Base-by-base conservation (phyloP, 2,329 filamentous ascomycete species). In the Talaromyces rugulosus region DNA sequence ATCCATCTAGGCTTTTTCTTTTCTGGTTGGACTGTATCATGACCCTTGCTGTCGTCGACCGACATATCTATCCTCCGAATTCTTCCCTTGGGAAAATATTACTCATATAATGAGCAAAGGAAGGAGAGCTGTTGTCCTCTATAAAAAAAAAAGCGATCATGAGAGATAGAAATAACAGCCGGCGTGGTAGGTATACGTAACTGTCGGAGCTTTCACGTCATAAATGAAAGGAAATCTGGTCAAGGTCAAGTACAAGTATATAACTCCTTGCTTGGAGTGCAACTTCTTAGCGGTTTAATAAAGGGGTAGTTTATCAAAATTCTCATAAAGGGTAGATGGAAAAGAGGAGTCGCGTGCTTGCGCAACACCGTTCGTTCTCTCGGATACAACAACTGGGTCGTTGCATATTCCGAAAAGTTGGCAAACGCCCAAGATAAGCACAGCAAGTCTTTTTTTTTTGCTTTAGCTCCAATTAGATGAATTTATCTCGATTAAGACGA, bases 1-100 rank as follows among this genome's bases (percentile, higher is more conserved):
- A 77, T 73, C 80, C 80, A 83, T 72, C 69, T 81, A 8, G 71
- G 65, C 64, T 75, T 77, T 63, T 75, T 77, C 2, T 64, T 66
- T 4, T 66, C 58, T 58, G 69, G 64, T 50, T 71, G 70, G 28
- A 71, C 36, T 12, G 53, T 18, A 18, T 18, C 9, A 30, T 31
- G 56, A n/a, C 42, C 42, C 30, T 62, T 62, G 52, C 30, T 31
- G 40, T 62, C 52, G 16, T 56, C 52, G 27, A 58, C 14, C 27
- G 61, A 62, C 61, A 62, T 62, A 47, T 31, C 56, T 62, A 9
- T 4, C 50, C 50, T 53, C 14, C 14, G 5, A 12, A 14, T 2
- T 11, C 6, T 31, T 31, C 50, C 50, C 11, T 31, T 28, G 23
- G 5, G 50, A 16, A 31, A n/a, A 8, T n/a, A 6, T 16, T 53